Evolutionary conservation across 2,329 filamentous ascomycete genomes (phyloP).

Genomic region (Trichoderma asperellum): DNA sequence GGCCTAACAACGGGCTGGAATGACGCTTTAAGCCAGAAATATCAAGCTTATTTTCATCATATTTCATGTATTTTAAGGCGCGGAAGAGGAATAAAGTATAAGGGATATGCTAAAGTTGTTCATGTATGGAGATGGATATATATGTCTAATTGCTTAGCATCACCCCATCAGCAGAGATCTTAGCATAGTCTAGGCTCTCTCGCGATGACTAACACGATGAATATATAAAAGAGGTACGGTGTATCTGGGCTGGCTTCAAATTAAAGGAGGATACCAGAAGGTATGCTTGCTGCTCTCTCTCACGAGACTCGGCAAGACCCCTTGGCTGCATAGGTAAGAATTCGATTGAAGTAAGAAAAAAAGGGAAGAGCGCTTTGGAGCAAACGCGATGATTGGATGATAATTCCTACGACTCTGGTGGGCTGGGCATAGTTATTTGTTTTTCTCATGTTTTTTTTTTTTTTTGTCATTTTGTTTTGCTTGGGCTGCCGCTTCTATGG

Average conservation of each 20-base stretch:
- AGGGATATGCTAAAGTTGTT: background rate
- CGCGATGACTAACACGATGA: background rate
- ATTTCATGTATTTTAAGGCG: constrained; percentile 27
- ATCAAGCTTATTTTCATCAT: background rate
- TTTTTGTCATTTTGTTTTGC: background rate
- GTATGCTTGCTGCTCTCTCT: background rate
- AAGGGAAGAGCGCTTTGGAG: constrained; percentile 4
- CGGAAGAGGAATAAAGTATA: background rate
- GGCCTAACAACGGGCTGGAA: background rate
- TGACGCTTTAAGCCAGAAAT: background rate
- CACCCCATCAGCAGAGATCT: constrained; percentile 5
- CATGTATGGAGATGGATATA: background rate
- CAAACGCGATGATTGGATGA: constrained; percentile 27
- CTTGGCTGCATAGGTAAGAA: constrained; percentile 1
- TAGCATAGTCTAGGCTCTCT: constrained; percentile 17
- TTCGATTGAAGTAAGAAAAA: background rate
- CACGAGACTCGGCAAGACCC: background rate
- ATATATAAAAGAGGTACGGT: background rate
- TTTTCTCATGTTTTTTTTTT: background rate
- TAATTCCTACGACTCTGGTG: constrained; percentile 20
- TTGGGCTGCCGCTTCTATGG: background rate
- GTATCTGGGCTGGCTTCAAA: constrained; percentile 4
- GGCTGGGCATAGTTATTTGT: constrained; percentile 13
- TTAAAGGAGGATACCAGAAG: background rate
- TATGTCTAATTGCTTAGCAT: background rate